Conservation (phyloP, 1,284 basidiomycete genomes). For the Mycosarcoma mackinlayi region DNA sequence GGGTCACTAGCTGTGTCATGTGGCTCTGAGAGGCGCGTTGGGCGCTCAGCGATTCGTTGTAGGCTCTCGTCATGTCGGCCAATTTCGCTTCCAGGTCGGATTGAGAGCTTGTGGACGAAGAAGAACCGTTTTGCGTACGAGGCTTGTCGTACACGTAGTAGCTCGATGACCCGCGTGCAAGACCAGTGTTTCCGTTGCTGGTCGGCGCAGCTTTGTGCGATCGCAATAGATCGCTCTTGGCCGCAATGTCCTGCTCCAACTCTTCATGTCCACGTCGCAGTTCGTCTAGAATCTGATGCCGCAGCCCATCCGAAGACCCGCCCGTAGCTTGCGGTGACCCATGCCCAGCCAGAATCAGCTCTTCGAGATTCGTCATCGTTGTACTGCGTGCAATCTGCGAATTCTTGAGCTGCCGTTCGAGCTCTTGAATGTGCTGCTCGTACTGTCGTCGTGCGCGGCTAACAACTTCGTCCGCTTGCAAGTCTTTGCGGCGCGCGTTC, state of each 20-base stretch:
- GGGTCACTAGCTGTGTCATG: constrained; percentile 82
- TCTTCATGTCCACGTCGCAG: constrained; percentile 71
- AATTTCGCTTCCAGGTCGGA: constrained; percentile 77
- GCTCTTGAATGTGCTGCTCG: constrained; percentile 75
- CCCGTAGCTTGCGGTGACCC: constrained; percentile 20
- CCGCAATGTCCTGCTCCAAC: constrained; percentile 62
- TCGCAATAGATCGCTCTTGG: constrained; percentile 59
- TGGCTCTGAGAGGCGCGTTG: constrained; percentile 84
- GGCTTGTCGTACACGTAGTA: constrained; percentile 53
- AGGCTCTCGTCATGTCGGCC: constrained; percentile 74
- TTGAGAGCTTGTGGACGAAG: not conserved
- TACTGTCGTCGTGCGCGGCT: constrained; percentile 77
- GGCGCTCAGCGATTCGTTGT: constrained; percentile 78
- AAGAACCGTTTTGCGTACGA: not conserved
- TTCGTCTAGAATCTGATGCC: constrained; percentile 77
- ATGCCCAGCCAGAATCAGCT: constrained; percentile 52
- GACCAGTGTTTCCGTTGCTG: no score
- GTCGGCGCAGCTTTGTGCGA: constrained; percentile 35
- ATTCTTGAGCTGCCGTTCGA: constrained; percentile 74
- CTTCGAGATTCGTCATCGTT: constrained; percentile 62
- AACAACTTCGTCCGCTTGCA: constrained; percentile 77
- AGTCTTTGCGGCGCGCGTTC: constrained; percentile 75
- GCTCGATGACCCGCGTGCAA: constrained; percentile 32
- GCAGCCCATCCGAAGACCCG: constrained; percentile 72
- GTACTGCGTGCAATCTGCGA: constrained; percentile 69